phyloP scores from a whole-genome alignment of 225 moss, liverwort and hornwort genomes.

The Polytrichum formosum region DNA sequence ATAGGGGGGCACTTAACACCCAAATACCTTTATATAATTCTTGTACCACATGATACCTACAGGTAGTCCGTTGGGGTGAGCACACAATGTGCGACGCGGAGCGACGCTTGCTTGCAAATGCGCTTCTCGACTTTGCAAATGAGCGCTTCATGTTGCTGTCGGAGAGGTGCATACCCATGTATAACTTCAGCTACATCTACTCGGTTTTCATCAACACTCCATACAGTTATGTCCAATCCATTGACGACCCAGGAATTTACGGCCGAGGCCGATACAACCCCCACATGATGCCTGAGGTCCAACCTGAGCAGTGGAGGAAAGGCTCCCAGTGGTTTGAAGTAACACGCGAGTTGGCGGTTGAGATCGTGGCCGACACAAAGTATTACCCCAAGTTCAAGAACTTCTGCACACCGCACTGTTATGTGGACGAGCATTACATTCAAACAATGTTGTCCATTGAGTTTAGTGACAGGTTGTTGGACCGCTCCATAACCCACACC shows the following conservation, averaged over 20 bases:
- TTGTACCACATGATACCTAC: neutral
- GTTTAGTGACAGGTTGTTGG: slow-evolving; percentile 21
- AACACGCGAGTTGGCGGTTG: slow-evolving; percentile 29
- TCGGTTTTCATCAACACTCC: slow-evolving; percentile 19
- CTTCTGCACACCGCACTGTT: slow-evolving; percentile 29
- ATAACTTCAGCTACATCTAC: slow-evolving; percentile 56
- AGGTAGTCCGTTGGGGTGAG: slow-evolving; percentile 30
- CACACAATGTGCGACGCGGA: slow-evolving; percentile 38
- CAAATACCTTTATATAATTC: too few species aligned
- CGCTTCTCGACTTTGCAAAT: slow-evolving; percentile 56
- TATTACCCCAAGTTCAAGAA: slow-evolving; percentile 35
- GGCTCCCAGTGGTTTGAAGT: slow-evolving; percentile 54
- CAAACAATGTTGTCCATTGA: slow-evolving; percentile 43
- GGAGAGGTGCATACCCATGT: slow-evolving; percentile 69
- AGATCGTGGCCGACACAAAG: slow-evolving; percentile 35
- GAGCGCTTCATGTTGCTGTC: slow-evolving; percentile 70
- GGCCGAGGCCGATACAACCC: slow-evolving; percentile 37
- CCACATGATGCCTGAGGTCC: slow-evolving; percentile 32
- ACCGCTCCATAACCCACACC: slow-evolving; percentile 30
- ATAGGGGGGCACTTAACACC: too few species aligned
- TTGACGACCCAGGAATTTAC: slow-evolving; percentile 26
- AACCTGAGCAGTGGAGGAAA: slow-evolving; percentile 31
- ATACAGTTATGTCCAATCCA: slow-evolving; percentile 25
- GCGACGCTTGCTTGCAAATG: slow-evolving; percentile 67
- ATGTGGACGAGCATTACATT: slow-evolving; percentile 44